Evolutionary conservation across 176 grass and related monocot genomes (phyloP), one percentile per base, ranked within the genome.

Genomic region (Coix lacrymajobi): DNA sequence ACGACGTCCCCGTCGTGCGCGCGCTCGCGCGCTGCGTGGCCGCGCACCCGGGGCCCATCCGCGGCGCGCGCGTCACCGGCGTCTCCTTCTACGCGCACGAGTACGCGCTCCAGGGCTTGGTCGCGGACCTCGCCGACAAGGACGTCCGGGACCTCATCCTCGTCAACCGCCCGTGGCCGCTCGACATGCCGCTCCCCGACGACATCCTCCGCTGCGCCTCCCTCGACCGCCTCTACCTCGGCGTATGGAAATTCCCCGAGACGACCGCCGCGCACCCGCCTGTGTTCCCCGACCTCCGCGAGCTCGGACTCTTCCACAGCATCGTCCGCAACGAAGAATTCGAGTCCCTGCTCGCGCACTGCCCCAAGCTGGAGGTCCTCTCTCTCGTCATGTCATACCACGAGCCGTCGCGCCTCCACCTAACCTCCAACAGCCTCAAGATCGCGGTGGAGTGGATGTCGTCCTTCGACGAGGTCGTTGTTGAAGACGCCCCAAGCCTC

Each of bases 141-240:
- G 44, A 36, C 38, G 62, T 89, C 49, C 17, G 32, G 62, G 77
- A 85, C 66, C 81, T 85, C 76, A 11, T 80, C 87, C 77, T 85
- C 76, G 22, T 89, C 44, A 79, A 84, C 28, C 81, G 69, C 81
- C 81, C 76, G 22, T 80, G 87, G 81, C 81, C 40, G 61, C 69
- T 84, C 76, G 15, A 78, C 76, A 75, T 83, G 82, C 70, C 69
- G 30, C 87, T 89, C 70, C 87, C 82, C 12, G n/a, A 79, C 2
- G 61, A 41, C 15, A n/a, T 85, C 77, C 48, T 80, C 70, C 40
- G 24, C n/a, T 81, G 80, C 9, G 71, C 82, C 11, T 71, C 66
- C 44, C 86, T 88, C 43, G 3, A 3, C 1, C 79, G 86, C n/a
- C 82, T 85, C 68, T 79, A 85, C 62, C 51, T 89, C 15, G 77